These are phyloP conservation scores for Emmonsiellopsis sp. DNA, from an alignment of 2,329 filamentous ascomycete genomes.

Conservation along the genomic window DNA sequence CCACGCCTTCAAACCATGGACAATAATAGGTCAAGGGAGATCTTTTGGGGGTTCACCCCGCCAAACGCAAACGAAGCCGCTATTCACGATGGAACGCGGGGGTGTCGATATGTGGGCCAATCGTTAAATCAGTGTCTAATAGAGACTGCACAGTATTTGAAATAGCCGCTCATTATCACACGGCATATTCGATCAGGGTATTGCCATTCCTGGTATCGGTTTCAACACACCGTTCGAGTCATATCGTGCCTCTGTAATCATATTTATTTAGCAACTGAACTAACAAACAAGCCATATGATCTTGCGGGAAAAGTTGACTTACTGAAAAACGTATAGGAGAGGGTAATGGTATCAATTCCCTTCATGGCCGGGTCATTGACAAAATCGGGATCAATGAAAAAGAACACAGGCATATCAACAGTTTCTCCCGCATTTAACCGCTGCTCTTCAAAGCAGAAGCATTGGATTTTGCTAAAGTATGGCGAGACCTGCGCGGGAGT, in stretches of 20 bases:
- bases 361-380: constrained; percentile 87
- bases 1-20: no score
- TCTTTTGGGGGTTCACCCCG: no score
- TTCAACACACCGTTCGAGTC: constrained; percentile 68
- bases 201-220: constrained; percentile 36
- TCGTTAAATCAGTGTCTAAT: no score
- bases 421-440: constrained; percentile 89
- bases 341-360: constrained; percentile 85
- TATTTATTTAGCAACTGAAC: constrained; percentile 12
- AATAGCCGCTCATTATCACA: background rate
- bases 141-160: no score
- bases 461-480: constrained; percentile 99
- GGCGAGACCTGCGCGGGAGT: constrained; percentile 91
- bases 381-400: constrained; percentile 96
- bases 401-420: constrained; percentile 99
- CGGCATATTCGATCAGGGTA: background rate
- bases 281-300: background rate
- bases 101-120: no score
- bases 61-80: no score
- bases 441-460: constrained; percentile 98
- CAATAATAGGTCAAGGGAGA: no score
- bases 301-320: constrained; percentile 32
- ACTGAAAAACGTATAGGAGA: constrained; percentile 99
- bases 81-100: no score
- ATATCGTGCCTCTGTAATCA: constrained; percentile 64